Evolutionary conservation across 306 rosid species (phyloP).

Genomic region (Psophocarpus tetragonolobus): DNA sequence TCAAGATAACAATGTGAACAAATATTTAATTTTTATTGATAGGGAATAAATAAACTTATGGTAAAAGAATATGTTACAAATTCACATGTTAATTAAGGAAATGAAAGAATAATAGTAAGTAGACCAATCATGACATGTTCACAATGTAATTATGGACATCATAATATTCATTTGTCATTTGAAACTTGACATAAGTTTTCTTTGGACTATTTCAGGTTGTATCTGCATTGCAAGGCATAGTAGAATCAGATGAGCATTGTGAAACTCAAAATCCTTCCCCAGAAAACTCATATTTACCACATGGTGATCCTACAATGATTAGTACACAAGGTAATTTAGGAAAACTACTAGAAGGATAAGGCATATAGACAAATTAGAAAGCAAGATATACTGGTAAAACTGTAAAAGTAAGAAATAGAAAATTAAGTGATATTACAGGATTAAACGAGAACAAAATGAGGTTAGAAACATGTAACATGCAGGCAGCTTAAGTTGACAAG

Average conservation of each 20-base stretch:
- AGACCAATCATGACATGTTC: background rate
- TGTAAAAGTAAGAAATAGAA: too few species aligned
- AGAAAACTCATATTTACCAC: constrained; percentile 12
- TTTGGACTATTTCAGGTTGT: constrained; percentile 42
- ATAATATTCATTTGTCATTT: background rate
- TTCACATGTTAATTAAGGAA: background rate
- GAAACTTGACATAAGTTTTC: background rate
- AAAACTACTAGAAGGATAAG: too few species aligned
- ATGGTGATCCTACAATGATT: background rate
- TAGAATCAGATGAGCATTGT: constrained; percentile 24
- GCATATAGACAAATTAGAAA: too few species aligned
- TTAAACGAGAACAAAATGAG: too few species aligned
- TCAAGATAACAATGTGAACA: background rate
- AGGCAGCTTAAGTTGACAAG: too few species aligned
- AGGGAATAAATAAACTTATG: too few species aligned
- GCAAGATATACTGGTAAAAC: too few species aligned
- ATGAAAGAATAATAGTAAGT: background rate
- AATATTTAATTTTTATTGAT: background rate
- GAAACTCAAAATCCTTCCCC: constrained; percentile 26
- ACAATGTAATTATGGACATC: constrained; percentile 9
- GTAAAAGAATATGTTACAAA: background rate
- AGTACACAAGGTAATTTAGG: constrained; percentile 36
- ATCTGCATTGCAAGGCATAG: constrained; percentile 45
- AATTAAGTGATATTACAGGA: too few species aligned
- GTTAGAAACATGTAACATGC: too few species aligned